Conservation (phyloP, 176 grass and related monocot species). For the Bothriochloa decipiens region DNA sequence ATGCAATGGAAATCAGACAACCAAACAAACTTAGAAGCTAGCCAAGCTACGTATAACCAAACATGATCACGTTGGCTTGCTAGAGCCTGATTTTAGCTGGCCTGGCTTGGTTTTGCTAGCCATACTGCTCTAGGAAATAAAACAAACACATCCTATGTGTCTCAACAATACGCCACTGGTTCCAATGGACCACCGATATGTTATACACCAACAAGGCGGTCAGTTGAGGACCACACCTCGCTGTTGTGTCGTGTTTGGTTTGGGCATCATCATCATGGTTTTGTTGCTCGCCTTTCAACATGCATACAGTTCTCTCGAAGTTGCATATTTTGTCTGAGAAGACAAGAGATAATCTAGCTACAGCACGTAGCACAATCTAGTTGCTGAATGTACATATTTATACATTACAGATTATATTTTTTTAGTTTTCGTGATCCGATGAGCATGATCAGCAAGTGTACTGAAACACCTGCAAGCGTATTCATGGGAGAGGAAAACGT, state of each 20-base stretch:
- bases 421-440: background rate
- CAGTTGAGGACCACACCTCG: background rate
- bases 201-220: background rate
- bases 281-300: background rate
- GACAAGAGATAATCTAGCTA: background rate
- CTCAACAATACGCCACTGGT: background rate
- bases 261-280: background rate
- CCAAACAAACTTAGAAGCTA: too few relatives aligned
- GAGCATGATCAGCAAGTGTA: conserved; percentile 16
- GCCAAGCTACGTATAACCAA: too few relatives aligned
- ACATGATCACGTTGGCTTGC: too few relatives aligned
- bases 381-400: background rate
- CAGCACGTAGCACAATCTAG: background rate
- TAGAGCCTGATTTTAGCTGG: too few relatives aligned
- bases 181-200: conserved; percentile 29
- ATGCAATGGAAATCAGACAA: too few relatives aligned
- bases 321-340: background rate
- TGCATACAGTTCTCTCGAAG: background rate
- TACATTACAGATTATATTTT: background rate
- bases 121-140: too few relatives aligned
- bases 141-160: too few relatives aligned
- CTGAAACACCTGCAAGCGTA: background rate
- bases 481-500: conserved; percentile 2
- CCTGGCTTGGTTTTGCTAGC: too few relatives aligned
- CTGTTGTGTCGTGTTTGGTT: background rate